phyloP scores from a whole-genome alignment of 805 yeast species.

The Clavispora fructus region DNA sequence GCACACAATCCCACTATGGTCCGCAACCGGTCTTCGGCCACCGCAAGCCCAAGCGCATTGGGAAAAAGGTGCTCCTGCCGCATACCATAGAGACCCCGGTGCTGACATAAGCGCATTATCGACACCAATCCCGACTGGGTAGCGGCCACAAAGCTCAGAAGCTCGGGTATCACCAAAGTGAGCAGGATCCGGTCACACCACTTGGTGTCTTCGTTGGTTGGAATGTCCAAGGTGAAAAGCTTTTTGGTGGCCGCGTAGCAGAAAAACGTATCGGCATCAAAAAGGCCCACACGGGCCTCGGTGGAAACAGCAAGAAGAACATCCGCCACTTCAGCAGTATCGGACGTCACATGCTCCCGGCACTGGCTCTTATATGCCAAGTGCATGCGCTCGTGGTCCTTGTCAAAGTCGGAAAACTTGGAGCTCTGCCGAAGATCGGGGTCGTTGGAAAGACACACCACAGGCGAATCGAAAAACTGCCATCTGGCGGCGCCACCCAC shows the following conservation, averaged over 20 bases:
- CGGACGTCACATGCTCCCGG: neutral
- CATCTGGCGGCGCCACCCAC: conserved; percentile 28
- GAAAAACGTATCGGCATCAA: conserved; percentile 9
- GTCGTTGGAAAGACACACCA: conserved; percentile 8
- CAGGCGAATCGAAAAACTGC: conserved; percentile 31
- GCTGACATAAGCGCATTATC: conserved; percentile 32
- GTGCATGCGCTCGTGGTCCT: conserved; percentile 29
- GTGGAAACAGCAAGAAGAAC: conserved; percentile 11
- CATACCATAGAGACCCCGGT: conserved; percentile 36
- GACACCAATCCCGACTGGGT: conserved; percentile 35
- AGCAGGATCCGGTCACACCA: conserved; percentile 34
- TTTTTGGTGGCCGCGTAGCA: conserved; percentile 10
- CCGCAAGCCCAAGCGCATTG: conserved; percentile 22
- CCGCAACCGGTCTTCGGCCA: conserved; percentile 24
- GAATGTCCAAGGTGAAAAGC: conserved; percentile 4
- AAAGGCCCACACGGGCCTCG: conserved; percentile 6
- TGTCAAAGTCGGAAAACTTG: conserved; percentile 24
- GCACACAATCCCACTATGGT: conserved; percentile 30
- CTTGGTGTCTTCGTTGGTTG: conserved; percentile 21
- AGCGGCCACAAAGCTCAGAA: conserved; percentile 30
- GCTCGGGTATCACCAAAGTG: conserved; percentile 29
- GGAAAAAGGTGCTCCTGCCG: conserved; percentile 41
- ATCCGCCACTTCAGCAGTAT: neutral
- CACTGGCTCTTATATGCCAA: conserved; percentile 11
- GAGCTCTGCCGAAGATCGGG: conserved; percentile 2